Percentiles rank a stretch among this genome's conserved stretches.
phyloP scores from a whole-genome alignment of 2,329 filamentous ascomycete species.

The Phaeosphaeria sp. region DNA sequence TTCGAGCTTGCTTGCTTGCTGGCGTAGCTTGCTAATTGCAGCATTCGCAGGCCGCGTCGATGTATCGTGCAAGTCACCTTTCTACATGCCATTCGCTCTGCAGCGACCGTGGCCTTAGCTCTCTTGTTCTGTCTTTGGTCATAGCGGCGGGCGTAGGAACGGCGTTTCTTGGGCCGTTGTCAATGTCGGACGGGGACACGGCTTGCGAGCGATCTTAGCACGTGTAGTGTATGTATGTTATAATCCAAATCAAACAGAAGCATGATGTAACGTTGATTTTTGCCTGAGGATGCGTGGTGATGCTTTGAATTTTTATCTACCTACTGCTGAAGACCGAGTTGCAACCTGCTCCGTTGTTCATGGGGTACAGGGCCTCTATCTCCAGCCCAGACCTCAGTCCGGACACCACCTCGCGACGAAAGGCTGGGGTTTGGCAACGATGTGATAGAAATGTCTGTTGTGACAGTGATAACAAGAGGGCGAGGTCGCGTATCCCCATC shows the following conservation, averaged over 20 bases:
- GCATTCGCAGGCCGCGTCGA: conserved; percentile 1
- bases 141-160: conserved; percentile 38
- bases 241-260: background rate
- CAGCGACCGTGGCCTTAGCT: background rate
- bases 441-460: background rate
- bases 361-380: too few relatives aligned
- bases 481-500: background rate
- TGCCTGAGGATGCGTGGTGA: background rate
- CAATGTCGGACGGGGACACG: background rate
- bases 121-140: conserved; percentile 19
- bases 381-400: background rate
- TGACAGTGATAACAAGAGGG: background rate
- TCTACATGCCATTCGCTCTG: conserved; percentile 8
- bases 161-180: background rate
- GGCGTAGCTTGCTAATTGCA: too few relatives aligned
- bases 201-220: background rate
- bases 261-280: background rate
- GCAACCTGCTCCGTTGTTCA: too few relatives aligned
- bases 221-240: conserved; percentile 2
- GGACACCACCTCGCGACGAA: background rate
- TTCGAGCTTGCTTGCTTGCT: conserved; percentile 30
- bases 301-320: background rate
- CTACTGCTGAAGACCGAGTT: too few relatives aligned
- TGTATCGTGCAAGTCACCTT: background rate
- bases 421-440: too few relatives aligned